Percentiles rank a stretch among this genome's conserved stretches.
Evolutionary conservation across 1,284 basidiomycete species (phyloP).

Genomic region (Golubevia sp.): DNA sequence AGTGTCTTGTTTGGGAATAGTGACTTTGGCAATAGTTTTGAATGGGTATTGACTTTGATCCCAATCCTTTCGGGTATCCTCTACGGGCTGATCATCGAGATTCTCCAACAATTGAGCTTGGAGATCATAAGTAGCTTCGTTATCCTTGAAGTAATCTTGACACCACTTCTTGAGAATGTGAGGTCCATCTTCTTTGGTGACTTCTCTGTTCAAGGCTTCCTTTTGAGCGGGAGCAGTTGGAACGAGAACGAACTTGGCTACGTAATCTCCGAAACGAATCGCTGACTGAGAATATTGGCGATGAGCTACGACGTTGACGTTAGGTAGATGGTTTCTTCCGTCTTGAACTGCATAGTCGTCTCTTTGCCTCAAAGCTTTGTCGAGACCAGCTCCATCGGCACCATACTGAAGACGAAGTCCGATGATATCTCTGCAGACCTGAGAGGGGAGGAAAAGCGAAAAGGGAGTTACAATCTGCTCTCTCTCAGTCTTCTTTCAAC

Average conservation of each 20-base stretch:
- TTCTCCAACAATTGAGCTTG: slow-evolving; percentile 44
- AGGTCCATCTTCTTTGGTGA: slow-evolving; percentile 19
- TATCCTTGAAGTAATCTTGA: slow-evolving; percentile 22
- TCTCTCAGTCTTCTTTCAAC: no score
- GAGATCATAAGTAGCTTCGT: slow-evolving; percentile 35
- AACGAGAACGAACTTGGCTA: slow-evolving; percentile 42
- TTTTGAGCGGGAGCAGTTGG: slow-evolving; percentile 25
- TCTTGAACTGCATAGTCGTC: slow-evolving; percentile 39
- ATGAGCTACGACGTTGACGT: slow-evolving; percentile 30
- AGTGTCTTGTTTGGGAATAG: slow-evolving; percentile 38
- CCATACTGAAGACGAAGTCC: slow-evolving; percentile 29
- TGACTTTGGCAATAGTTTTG: slow-evolving; percentile 31
- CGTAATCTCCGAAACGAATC: slow-evolving; percentile 41
- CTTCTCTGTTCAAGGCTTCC: slow-evolving; percentile 13
- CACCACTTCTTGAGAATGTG: slow-evolving; percentile 20
- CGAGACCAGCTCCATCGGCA: slow-evolving; percentile 17
- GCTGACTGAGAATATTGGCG: slow-evolving; percentile 42
- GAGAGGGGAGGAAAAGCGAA: neutral
- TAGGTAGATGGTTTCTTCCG: slow-evolving; percentile 30
- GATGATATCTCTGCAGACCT: slow-evolving; percentile 6
- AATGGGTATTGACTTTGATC: slow-evolving; percentile 40
- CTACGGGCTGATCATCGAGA: slow-evolving; percentile 38
- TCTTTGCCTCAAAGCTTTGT: slow-evolving; percentile 25
- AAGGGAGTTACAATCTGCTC: no score
- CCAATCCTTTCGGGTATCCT: slow-evolving; percentile 37